Evolutionary conservation across 2,329 filamentous ascomycete genomes (phyloP).

Genomic region (Penicillium sp.): DNA sequence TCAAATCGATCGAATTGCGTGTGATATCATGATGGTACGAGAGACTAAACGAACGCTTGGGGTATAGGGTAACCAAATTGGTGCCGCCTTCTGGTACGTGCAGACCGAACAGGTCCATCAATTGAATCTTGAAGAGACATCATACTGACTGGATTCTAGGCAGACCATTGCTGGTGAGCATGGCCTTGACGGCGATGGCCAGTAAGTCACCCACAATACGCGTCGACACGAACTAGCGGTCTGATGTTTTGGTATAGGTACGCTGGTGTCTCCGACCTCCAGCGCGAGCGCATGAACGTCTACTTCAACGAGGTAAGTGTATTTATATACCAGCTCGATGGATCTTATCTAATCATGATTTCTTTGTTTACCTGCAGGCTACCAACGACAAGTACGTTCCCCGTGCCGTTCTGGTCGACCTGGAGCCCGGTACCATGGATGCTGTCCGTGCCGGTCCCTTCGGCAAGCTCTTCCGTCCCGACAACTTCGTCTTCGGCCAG

Average conservation of each 20-base stretch:
- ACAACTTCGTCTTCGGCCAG: conserved; percentile 99
- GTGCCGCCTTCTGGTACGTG: conserved; percentile 96
- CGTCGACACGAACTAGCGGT: conserved; percentile 13
- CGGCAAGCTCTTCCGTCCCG: conserved; percentile 97
- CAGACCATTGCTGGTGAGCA: conserved; percentile 85
- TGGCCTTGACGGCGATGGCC: conserved; percentile 93
- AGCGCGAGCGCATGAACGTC: conserved; percentile 99
- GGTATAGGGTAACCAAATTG: conserved; percentile 96
- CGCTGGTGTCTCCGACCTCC: conserved; percentile 96
- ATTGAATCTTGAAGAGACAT: conserved; percentile 9
- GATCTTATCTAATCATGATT: conserved; percentile 1
- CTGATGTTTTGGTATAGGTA: conserved; percentile 61
- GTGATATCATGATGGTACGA: conserved; percentile 5
- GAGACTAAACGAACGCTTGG: conserved; percentile 29
- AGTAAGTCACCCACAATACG: conserved; percentile 58
- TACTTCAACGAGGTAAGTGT: conserved; percentile 86
- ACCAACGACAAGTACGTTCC: conserved; percentile 99
- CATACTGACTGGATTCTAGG: conserved; percentile 50
- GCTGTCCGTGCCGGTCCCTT: conserved; percentile 97
- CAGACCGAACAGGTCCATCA: conserved; percentile 8
- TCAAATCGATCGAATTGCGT: background rate
- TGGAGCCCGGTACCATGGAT: conserved; percentile 99
- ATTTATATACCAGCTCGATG: too few species aligned
- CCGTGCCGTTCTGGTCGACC: conserved; percentile 97
- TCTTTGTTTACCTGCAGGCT: conserved; percentile 55